Base-by-base conservation (phyloP, 176 grass and related monocot species). In the Aegilops longissima region DNA sequence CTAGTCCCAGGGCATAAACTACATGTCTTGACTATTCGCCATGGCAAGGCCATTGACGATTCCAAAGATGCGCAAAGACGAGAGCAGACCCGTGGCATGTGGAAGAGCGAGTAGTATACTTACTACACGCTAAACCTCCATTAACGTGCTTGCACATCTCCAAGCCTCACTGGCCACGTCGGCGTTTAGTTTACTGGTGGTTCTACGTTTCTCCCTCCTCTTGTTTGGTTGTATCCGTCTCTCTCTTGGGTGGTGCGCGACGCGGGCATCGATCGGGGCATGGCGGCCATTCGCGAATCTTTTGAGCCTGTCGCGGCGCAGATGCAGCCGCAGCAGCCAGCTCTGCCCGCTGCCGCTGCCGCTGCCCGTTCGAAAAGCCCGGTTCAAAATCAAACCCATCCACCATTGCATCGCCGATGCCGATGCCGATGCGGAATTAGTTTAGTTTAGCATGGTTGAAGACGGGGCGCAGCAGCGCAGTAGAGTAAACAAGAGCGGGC, bases 201-300 rank as follows among this genome's bases (percentile, higher is more conserved):
- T 6, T 42, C 6, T 66, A 29, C 38, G 36, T 18, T 67, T 4
- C 1, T 0, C 5, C 47, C 1, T 4, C 3, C 9, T 20, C 5
- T 17, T 74, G 24, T 31, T 21, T 47, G 44, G 44, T 47, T 47
- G 3, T 4, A 47, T 47, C 44, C 44, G 12, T 4, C 12, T 4
- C 12, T 47, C 44, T 47, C 49, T 17, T 18, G 45, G 45, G 45
- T 24, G 70, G 44, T 12, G 44, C 44, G 44, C 44, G 44, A 45
- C 68, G 66, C 30, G 69, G 47, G 73, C 73, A 76, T 76, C 73
- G 44, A 76, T 76, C 73, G 44, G 44, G 73, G 82, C 59, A 65
- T 84, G 71, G 40, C 39, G 71, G 82, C 33, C 61, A 85, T 77
- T 66, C 31, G 33, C 83, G 63, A 66, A 77, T 61, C 29, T 49